A percentile compares a stretch with the other conserved stretches of the same genome.
Evolutionary conservation across 2,329 filamentous ascomycete species (phyloP).

Genomic region (Colletotrichum orbiculare): DNA sequence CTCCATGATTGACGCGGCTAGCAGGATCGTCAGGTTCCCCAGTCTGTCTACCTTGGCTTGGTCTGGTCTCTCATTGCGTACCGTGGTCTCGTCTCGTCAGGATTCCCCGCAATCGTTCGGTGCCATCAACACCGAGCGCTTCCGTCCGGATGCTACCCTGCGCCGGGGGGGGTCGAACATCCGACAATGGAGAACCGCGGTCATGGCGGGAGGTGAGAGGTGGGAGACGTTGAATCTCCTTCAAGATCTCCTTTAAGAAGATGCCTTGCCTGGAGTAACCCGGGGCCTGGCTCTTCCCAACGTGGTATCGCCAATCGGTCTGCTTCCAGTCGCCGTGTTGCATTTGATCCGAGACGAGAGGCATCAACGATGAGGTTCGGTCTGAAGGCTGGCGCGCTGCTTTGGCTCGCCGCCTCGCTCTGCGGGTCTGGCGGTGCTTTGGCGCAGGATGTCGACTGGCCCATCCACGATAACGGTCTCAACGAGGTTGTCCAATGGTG

Average conservation of each 20-base stretch:
- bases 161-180: background rate
- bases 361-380: slow-evolving; percentile 27
- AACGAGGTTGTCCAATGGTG: slow-evolving; percentile 48
- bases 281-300: background rate
- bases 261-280: slow-evolving; percentile 1
- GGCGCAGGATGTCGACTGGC: slow-evolving; percentile 39
- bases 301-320: slow-evolving; percentile 21
- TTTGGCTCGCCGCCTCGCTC: slow-evolving; percentile 33
- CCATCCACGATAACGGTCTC: slow-evolving; percentile 46
- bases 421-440: slow-evolving; percentile 11
- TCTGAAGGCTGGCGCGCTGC: slow-evolving; percentile 23
- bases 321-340: background rate
- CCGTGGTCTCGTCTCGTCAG: slow-evolving; percentile 17
- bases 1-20: slow-evolving; percentile 34
- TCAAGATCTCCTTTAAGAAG: background rate
- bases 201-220: background rate
- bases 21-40: slow-evolving; percentile 23
- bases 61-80: background rate
- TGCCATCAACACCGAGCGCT: slow-evolving; percentile 32
- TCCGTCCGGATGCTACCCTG: slow-evolving; percentile 30
- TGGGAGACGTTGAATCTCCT: background rate
- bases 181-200: background rate
- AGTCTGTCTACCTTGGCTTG: slow-evolving; percentile 16
- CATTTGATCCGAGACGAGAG: background rate
- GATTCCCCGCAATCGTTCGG: slow-evolving; percentile 35